These are phyloP conservation scores for Malassezia yamatoensis DNA, from an alignment of 1,284 basidiomycete genomes.

Conservation along the genomic window DNA sequence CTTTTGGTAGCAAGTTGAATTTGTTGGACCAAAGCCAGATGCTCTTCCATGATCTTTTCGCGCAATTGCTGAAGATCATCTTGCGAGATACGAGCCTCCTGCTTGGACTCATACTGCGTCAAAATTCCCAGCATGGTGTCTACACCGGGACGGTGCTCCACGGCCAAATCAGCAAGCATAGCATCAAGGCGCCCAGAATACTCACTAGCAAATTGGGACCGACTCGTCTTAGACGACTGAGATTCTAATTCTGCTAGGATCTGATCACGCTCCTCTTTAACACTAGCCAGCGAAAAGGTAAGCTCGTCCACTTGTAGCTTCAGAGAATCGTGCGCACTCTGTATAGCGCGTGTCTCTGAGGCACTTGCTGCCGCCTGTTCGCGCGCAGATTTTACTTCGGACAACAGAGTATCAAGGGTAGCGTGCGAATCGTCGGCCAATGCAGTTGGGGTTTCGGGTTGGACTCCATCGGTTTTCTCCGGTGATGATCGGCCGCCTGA, in stretches of 20 bases:
- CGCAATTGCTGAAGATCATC: constrained; percentile 72
- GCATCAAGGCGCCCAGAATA: constrained; percentile 5
- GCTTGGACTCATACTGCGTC: neutral
- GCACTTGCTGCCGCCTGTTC: neutral
- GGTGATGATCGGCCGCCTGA: neutral
- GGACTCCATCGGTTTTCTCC: neutral
- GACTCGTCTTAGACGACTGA: neutral
- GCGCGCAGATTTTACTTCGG: neutral
- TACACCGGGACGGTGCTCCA: constrained; percentile 3
- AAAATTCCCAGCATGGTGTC: constrained; percentile 2
- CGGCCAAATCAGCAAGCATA: constrained; percentile 4
- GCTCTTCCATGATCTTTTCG: constrained; percentile 77
- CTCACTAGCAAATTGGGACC: neutral
- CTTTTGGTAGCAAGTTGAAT: constrained; percentile 77
- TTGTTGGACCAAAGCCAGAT: constrained; percentile 73
- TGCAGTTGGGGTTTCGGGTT: neutral
- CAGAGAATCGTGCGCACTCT: neutral
- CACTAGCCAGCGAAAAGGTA: constrained; percentile 48
- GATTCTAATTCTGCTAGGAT: neutral
- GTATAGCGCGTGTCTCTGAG: neutral
- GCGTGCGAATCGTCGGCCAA: neutral
- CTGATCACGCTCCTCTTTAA: neutral
- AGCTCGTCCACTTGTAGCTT: constrained; percentile 15
- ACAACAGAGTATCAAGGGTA: neutral
- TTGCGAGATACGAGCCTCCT: neutral